Conservation (phyloP, 192 early-diverging fungal species). For the Jimgerdemannia lactiflua region DNA sequence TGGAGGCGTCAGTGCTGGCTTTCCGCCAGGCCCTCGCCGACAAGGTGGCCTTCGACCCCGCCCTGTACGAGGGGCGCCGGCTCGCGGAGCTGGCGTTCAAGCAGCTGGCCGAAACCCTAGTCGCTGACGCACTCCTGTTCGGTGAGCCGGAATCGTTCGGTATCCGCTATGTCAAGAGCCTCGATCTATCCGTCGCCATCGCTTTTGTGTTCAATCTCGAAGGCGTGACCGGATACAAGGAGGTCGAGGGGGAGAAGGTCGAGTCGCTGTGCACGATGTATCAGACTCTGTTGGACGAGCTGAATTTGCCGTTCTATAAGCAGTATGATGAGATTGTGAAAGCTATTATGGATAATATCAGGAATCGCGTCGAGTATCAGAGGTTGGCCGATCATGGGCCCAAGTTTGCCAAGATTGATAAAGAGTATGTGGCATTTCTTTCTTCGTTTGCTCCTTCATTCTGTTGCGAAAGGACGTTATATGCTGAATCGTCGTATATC, state of each 20-base stretch:
- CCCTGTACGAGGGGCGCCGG: conserved; percentile 25
- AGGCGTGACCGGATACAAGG: background rate
- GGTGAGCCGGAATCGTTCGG: conserved; percentile 27
- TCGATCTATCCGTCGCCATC: conserved; percentile 43
- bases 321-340: conserved; percentile 78
- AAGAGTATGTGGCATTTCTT: conserved; percentile 20
- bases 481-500: background rate
- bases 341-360: conserved; percentile 68
- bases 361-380: conserved; percentile 78
- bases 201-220: conserved; percentile 41
- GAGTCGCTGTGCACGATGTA: conserved; percentile 48
- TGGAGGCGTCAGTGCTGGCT: conserved; percentile 34
- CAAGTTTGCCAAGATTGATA: conserved; percentile 70
- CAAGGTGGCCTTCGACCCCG: background rate
- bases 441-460: background rate
- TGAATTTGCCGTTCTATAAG: conserved; percentile 86
- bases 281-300: conserved; percentile 71
- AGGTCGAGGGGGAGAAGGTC: background rate
- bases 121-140: conserved; percentile 33
- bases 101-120: conserved; percentile 39
- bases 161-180: conserved; percentile 50
- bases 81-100: conserved; percentile 42
- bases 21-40: conserved; percentile 44
- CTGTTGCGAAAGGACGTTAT: background rate
- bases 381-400: conserved; percentile 89